Evolutionary conservation across 169 alveolate genomes (phyloP).

Genomic region (Theileria annulata): DNA sequence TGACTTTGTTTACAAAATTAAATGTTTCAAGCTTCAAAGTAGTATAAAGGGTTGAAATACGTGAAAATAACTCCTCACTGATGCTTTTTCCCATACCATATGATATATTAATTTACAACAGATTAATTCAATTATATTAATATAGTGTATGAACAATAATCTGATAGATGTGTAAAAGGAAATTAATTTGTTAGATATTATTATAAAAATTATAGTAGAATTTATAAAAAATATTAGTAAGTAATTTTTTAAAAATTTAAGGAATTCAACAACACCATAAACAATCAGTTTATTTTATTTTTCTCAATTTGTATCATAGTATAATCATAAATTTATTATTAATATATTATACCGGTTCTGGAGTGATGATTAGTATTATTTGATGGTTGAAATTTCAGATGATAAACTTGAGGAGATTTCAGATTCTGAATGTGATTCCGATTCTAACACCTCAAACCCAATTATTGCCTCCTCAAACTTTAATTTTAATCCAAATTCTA

Average conservation of each 20-base stretch:
- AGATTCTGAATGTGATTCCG: background rate
- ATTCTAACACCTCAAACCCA: background rate
- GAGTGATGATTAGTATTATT: background rate
- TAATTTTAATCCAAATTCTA: background rate
- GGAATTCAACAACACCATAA: background rate
- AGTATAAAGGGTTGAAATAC: constrained; percentile 5
- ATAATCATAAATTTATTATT: too few species aligned
- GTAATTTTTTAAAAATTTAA: too few species aligned
- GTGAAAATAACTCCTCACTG: constrained; percentile 5
- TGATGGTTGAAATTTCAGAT: background rate
- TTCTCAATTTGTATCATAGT: background rate
- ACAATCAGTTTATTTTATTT: too few species aligned
- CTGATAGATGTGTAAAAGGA: background rate
- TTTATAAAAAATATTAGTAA: too few species aligned
- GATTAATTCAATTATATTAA: background rate
- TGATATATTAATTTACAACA: background rate
- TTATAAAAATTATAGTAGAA: background rate
- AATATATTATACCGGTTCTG: background rate
- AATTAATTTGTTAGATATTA: background rate
- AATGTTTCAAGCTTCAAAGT: constrained; percentile 11
- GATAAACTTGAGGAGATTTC: background rate
- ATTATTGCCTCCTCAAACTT: background rate
- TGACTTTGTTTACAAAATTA: constrained; percentile 10
- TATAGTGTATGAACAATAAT: background rate
- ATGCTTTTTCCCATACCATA: constrained; percentile 10